Percentiles rank a stretch among this genome's conserved stretches.
phyloP scores from a whole-genome alignment of 768 basidiomycete species.

The Trametes villosa region DNA sequence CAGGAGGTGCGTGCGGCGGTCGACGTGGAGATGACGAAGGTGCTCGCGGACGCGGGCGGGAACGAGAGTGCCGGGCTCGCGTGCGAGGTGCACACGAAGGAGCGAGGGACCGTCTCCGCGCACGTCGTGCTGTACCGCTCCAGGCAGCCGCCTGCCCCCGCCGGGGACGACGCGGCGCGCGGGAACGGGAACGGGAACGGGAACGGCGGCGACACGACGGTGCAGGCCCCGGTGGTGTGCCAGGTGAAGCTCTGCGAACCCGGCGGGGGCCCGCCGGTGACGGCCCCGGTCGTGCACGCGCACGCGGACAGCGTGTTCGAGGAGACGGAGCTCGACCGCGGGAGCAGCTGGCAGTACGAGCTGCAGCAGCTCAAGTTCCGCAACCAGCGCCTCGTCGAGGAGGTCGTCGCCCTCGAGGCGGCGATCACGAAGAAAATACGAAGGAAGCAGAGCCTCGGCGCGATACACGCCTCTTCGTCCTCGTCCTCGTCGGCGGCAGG shows the following conservation, averaged over 20 bases:
- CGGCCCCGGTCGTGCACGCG: slow-evolving; percentile 20
- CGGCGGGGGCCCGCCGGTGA: slow-evolving; percentile 17
- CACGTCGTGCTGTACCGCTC: slow-evolving; percentile 46
- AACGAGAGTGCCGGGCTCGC: slow-evolving; percentile 27
- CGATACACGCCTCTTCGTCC: too few species aligned
- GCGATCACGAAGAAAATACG: slow-evolving; percentile 18
- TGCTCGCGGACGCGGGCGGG: slow-evolving; percentile 21
- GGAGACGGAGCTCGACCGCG: slow-evolving; percentile 67
- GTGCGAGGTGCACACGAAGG: slow-evolving; percentile 47
- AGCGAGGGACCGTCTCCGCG: slow-evolving; percentile 35
- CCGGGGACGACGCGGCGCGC: neutral
- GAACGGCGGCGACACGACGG: neutral
- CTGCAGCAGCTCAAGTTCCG: slow-evolving; percentile 79
- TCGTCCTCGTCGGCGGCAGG: neutral
- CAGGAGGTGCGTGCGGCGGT: slow-evolving; percentile 28
- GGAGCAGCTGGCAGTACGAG: slow-evolving; percentile 93
- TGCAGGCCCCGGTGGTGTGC: slow-evolving; percentile 31
- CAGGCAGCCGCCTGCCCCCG: slow-evolving; percentile 14
- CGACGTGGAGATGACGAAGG: slow-evolving; percentile 26
- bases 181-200: neutral
- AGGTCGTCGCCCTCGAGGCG: slow-evolving; percentile 49
- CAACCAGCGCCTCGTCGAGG: slow-evolving; percentile 68
- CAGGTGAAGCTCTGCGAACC: slow-evolving; percentile 31
- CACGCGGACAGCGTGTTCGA: slow-evolving; percentile 60
- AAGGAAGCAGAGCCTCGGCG: slow-evolving; percentile 12